phyloP scores from a whole-genome alignment of 768 basidiomycete species.

The Rubroboletus pulcherrimus region DNA sequence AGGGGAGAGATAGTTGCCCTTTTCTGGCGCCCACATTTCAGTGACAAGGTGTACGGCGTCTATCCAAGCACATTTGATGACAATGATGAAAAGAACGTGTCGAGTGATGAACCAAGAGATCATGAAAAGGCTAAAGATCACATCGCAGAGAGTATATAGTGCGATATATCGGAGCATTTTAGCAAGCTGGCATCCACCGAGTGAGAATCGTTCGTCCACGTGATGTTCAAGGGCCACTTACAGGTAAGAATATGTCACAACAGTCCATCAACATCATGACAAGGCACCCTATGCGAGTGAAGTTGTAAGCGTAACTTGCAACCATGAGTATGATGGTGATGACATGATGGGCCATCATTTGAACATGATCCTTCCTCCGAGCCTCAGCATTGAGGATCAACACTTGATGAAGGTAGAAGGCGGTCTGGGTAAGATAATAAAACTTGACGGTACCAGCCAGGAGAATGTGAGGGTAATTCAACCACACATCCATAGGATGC shows the following conservation, averaged over 20 bases:
- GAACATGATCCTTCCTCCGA: constrained; percentile 85
- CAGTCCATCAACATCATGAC: constrained; percentile 93
- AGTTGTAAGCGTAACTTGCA: constrained; percentile 75
- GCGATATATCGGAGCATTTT: constrained; percentile 93
- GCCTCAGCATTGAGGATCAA: constrained; percentile 92
- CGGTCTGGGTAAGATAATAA: constrained; percentile 82
- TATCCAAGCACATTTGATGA: constrained; percentile 58
- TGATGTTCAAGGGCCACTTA: constrained; percentile 38
- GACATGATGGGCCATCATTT: constrained; percentile 96
- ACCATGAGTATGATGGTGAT: constrained; percentile 80
- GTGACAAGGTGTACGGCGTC: constrained; percentile 47
- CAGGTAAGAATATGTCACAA: constrained; percentile 89
- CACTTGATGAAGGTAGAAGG: constrained; percentile 90
- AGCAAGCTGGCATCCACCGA: constrained; percentile 55
- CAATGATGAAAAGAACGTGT: constrained; percentile 73
- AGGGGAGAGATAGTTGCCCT: constrained; percentile 54
- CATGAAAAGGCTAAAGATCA: constrained; percentile 76
- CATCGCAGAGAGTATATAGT: constrained; percentile 62
- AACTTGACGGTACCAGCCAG: constrained; percentile 81
- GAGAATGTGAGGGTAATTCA: constrained; percentile 76
- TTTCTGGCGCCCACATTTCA: constrained; percentile 56
- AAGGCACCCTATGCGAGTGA: constrained; percentile 84
- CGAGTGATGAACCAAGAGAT: constrained; percentile 89
- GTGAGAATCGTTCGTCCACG: not conserved
- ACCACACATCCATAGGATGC: constrained; percentile 67